These are phyloP conservation scores for Neurospora tetraspora DNA, from an alignment of 495 filamentous ascomycete genomes.

Conservation along the genomic window DNA sequence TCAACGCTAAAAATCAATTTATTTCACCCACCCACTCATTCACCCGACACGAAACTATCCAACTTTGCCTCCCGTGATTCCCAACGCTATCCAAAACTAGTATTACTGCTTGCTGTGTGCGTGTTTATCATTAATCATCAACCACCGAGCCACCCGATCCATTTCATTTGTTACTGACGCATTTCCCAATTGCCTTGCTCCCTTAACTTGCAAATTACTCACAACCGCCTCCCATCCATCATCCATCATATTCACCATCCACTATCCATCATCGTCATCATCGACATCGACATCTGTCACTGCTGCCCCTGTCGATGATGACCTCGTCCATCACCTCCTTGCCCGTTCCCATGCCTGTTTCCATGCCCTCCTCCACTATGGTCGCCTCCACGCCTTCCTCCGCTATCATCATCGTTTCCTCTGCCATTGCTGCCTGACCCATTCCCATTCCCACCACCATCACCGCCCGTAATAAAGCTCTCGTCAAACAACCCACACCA, in stretches of 20 bases:
- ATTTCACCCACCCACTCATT: not conserved
- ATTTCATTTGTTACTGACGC: not conserved
- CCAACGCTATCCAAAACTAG: not conserved
- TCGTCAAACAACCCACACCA: not conserved
- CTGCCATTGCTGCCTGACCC: not conserved
- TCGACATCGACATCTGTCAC: not conserved
- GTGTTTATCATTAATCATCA: not conserved
- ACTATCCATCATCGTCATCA: not conserved
- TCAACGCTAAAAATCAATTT: not conserved
- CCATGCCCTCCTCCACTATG: not conserved
- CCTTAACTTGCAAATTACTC: not conserved
- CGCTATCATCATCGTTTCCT: not conserved
- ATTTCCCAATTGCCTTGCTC: not conserved
- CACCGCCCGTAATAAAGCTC: not conserved
- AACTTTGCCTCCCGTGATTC: not conserved
- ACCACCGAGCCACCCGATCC: not conserved
- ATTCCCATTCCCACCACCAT: not conserved
- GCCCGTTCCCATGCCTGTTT: not conserved
- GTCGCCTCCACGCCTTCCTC: not conserved
- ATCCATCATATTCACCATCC: not conserved
- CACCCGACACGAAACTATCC: not conserved
- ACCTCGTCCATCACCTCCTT: not conserved
- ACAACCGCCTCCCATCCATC: not conserved
- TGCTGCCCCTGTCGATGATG: not conserved
- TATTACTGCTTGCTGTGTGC: not conserved